Evolutionary conservation across 331 rosid genomes (phyloP), one percentile per base, ranked within the genome.

Genomic region (Erythrophleum ivorense): DNA sequence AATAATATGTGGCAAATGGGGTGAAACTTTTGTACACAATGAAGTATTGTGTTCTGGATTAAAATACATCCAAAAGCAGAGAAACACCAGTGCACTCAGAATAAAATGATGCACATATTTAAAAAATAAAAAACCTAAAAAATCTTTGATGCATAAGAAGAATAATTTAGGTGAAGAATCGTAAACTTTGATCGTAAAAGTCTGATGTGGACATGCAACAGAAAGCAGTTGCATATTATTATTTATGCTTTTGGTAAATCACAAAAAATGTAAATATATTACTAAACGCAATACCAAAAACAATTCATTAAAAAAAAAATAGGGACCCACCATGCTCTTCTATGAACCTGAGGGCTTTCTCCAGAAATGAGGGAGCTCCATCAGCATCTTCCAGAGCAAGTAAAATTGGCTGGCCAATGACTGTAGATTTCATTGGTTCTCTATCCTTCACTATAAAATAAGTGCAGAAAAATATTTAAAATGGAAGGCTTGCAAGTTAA

Each of bases 361-460:
- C 99, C 85, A 96, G 85, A 87, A 96, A 96, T 71, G 98, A 89
- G 29, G 99, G 98, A 80, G 94, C 71, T 85, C 99, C 99, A 84
- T 96, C 98, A 68, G 85, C 97, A 71, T 96, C 99, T 84, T 96
- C 99, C 86, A 96, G 75, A 73, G 98, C 98, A 85, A 94, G 95
- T 85, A 96, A 88, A 84, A 96, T 86, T 57, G 99, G 98, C 67
- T 93, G 87, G 75, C 99, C 95, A 78, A 91, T 75, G 73, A 96
- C 95, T 3, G 83, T 85, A 75, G 95, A 86, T 84, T 89, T 96
- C 18, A 15, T 60, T n/a, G 91, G 89, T 34, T 80, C 92, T 79
- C 71, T 86, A 21, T 92, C 98, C 77, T 84, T 91, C 77, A 71
- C 99, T 94, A 71, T 78, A 85, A 66, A 71, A 81, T 69, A 79